Evolutionary conservation across 805 yeast species (phyloP), one percentile per base, ranked within the genome.

Genomic region (Candida sonorensis): DNA sequence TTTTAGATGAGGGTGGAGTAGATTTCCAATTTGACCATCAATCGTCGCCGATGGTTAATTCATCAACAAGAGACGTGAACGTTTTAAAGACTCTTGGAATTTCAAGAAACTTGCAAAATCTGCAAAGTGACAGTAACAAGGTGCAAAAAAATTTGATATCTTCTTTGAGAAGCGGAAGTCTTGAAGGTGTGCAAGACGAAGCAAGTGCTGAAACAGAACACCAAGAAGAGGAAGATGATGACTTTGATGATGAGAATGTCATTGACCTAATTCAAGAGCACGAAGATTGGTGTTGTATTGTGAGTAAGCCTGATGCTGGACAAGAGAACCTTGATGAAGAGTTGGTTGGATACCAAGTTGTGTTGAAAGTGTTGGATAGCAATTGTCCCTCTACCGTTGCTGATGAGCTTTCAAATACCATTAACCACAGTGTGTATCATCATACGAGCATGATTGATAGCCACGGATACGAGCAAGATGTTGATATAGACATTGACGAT

Each of bases 201-300:
- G n/a, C n/a, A n/a, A n/a, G n/a, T n/a, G n/a, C n/a, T n/a, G n/a
- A n/a, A n/a, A n/a, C n/a, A n/a, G n/a, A n/a, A n/a, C n/a, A n/a
- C n/a, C n/a, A n/a, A n/a, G n/a, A n/a, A n/a, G n/a, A n/a, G 11
- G 23, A 22, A 7, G 23, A 7, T 22, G 44, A 37, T 10, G 31
- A 34, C 5, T 37, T 35, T 16, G 46, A 34, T 18, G 49, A 50
- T 9, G 44, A 38, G 39, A 45, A 43, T 2, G 48, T 40, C 2
- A 44, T 61, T 12, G 50, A 62, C 33, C 31, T 61, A 3, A 25
- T 55, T 4, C 41, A 41, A 7, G 68, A 62, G 23, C 68, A 62
- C 34, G 57, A 54, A 21, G 26, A 31, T 12, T 64, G 69, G 69
- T 61, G 64, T 23, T 55, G 64, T 30, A 46, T 51, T 35, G 43